phyloP scores from a whole-genome alignment of 2,329 filamentous ascomycete species.

The Aspergillus bombycis region DNA sequence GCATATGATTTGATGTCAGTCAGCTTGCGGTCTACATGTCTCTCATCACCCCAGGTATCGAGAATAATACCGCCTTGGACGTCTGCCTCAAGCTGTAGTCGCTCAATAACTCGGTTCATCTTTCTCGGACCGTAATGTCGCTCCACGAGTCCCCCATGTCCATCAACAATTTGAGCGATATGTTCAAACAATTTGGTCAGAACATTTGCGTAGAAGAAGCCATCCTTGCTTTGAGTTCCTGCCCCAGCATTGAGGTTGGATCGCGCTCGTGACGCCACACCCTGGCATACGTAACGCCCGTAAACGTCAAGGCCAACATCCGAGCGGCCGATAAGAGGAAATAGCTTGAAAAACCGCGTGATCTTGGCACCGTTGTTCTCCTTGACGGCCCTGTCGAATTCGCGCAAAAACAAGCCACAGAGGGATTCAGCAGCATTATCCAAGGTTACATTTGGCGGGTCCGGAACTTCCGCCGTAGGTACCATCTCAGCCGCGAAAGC shows the following conservation, averaged over 20 bases:
- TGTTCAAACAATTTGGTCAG: slow-evolving; percentile 94
- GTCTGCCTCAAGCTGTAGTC: slow-evolving; percentile 91
- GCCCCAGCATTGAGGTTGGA: slow-evolving; percentile 73
- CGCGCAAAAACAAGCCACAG: slow-evolving; percentile 85
- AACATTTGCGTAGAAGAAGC: slow-evolving; percentile 88
- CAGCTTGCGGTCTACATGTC: slow-evolving; percentile 78
- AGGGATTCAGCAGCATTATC: slow-evolving; percentile 86
- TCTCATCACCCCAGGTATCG: slow-evolving; percentile 93
- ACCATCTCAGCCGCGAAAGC: slow-evolving; percentile 90
- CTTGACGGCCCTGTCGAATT: slow-evolving; percentile 89
- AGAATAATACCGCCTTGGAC: slow-evolving; percentile 94
- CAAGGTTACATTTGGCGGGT: slow-evolving; percentile 83
- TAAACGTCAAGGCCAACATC: slow-evolving; percentile 94
- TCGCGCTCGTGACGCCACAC: slow-evolving; percentile 82
- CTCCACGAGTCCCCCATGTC: slow-evolving; percentile 87
- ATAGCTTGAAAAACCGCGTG: slow-evolving; percentile 96
- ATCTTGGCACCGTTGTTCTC: slow-evolving; percentile 88
- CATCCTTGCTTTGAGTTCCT: slow-evolving; percentile 67
- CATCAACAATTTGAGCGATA: slow-evolving; percentile 94
- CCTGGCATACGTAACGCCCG: slow-evolving; percentile 92
- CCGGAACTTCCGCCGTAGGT: slow-evolving; percentile 92
- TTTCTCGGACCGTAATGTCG: slow-evolving; percentile 89
- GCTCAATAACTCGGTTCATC: slow-evolving; percentile 93
- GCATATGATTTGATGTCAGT: slow-evolving; percentile 98
- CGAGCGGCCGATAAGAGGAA: slow-evolving; percentile 86